These are phyloP conservation scores for Stylosanthes scabra DNA, from an alignment of 331 rosid species.

Conservation along the genomic window DNA sequence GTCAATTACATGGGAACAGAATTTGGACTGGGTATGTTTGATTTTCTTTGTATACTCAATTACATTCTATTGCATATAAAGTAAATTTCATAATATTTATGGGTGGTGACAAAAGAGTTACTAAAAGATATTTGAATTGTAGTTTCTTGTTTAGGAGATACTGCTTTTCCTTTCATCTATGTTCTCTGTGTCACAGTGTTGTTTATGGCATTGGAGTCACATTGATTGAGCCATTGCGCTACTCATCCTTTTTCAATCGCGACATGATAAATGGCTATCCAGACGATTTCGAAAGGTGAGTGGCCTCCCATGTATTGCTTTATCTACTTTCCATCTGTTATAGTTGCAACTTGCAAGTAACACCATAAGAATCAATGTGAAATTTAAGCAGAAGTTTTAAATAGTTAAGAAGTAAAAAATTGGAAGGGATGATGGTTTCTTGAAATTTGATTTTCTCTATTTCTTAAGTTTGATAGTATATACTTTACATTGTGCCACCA, in stretches of 20 bases:
- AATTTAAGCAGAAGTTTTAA: neutral
- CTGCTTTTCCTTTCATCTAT: slow-evolving; percentile 42
- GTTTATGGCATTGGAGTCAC: slow-evolving; percentile 87
- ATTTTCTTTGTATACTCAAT: slow-evolving; percentile 20
- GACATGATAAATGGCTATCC: slow-evolving; percentile 81
- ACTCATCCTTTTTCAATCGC: slow-evolving; percentile 76
- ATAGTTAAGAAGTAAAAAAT: slow-evolving; percentile 1
- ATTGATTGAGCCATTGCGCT: slow-evolving; percentile 72
- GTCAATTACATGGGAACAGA: slow-evolving; percentile 82
- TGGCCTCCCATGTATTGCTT: slow-evolving; percentile 26
- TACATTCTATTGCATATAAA: slow-evolving; percentile 1
- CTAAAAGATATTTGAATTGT: slow-evolving; percentile 25
- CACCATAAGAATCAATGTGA: neutral
- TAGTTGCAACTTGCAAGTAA: slow-evolving; percentile 10
- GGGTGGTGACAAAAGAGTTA: no score
- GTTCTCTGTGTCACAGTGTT: slow-evolving; percentile 63
- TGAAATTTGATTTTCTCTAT: neutral
- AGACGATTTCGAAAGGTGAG: slow-evolving; percentile 93
- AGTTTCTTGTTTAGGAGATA: slow-evolving; percentile 28
- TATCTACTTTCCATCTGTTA: slow-evolving; percentile 31
- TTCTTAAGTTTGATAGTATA: slow-evolving; percentile 15
- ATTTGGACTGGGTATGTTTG: slow-evolving; percentile 86
- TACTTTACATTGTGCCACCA: no score
- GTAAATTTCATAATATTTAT: slow-evolving; percentile 12
- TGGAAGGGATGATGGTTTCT: slow-evolving; percentile 2